These are phyloP conservation scores for Hippophae gyantsensis DNA, from an alignment of 306 rosid genomes.

Conservation along the genomic window DNA sequence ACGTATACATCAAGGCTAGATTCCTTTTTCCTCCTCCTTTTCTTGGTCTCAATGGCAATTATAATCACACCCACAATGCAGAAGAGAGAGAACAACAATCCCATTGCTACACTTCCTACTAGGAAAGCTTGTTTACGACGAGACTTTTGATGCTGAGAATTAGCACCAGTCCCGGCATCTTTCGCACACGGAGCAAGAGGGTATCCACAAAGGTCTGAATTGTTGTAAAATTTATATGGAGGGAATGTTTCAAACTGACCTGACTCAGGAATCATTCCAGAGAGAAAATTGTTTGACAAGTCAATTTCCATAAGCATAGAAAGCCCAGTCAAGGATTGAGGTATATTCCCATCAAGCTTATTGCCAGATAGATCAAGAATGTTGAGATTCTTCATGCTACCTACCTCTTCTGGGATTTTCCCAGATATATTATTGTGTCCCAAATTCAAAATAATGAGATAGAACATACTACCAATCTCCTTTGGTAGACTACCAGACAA, in stretches of 20 bases:
- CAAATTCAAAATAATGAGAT: constrained; percentile 59
- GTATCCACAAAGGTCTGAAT: constrained; percentile 81
- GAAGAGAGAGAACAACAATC: constrained; percentile 68
- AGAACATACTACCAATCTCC: constrained; percentile 61
- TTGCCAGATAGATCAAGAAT: constrained; percentile 86
- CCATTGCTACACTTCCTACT: constrained; percentile 85
- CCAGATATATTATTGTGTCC: constrained; percentile 74
- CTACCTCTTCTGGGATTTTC: constrained; percentile 64
- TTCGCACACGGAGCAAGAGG: constrained; percentile 49
- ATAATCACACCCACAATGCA: constrained; percentile 72
- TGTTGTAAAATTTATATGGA: constrained; percentile 40
- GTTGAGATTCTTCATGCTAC: constrained; percentile 47
- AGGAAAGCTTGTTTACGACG: constrained; percentile 63
- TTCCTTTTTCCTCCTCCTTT: constrained; percentile 75
- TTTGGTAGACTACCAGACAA: constrained; percentile 68
- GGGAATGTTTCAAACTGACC: constrained; percentile 82
- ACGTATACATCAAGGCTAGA: constrained; percentile 47
- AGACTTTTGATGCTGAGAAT: constrained; percentile 41
- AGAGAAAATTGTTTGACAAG: constrained; percentile 54
- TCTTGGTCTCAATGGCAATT: constrained; percentile 56
- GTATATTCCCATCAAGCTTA: constrained; percentile 56
- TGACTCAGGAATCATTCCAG: constrained; percentile 54
- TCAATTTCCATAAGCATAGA: constrained; percentile 65
- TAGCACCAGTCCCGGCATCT: constrained; percentile 5
- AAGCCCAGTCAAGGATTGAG: constrained; percentile 43